Conservation (phyloP, 768 basidiomycete genomes). For the Tephrocybe sp. region DNA sequence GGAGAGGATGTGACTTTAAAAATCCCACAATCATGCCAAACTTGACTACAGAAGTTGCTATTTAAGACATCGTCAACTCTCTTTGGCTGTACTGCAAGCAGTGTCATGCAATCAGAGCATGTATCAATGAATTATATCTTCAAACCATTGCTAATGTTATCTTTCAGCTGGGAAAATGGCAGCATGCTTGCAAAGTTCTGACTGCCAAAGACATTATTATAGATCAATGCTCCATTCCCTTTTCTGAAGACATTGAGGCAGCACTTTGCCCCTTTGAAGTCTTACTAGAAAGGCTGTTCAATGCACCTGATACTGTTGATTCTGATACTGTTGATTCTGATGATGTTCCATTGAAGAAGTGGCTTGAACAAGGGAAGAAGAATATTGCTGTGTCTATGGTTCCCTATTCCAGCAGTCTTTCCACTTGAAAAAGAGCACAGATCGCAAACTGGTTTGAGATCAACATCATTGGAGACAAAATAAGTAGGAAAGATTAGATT, state of each 20-base stretch:
- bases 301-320: slow-evolving; percentile 1
- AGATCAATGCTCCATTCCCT: slow-evolving; percentile 19
- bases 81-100: slow-evolving; percentile 17
- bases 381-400: not conserved
- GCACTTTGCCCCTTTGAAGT: slow-evolving; percentile 12
- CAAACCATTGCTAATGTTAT: not conserved
- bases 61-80: slow-evolving; percentile 9
- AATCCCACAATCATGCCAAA: not conserved
- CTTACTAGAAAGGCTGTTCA: slow-evolving; percentile 11
- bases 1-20: not conserved
- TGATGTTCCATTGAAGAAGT: slow-evolving; percentile 16
- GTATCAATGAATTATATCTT: not conserved
- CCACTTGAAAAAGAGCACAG: slow-evolving; percentile 11
- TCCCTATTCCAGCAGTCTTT: slow-evolving; percentile 7
- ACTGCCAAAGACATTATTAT: slow-evolving; percentile 22
- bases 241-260: slow-evolving; percentile 16
- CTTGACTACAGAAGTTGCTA: not conserved
- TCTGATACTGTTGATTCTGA: slow-evolving; percentile 4
- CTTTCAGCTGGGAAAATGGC: slow-evolving; percentile 26
- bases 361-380: slow-evolving; percentile 15
- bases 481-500: not conserved
- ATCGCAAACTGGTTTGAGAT: slow-evolving; percentile 26
- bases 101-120: not conserved
- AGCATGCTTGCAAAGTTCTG: slow-evolving; percentile 17
- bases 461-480: slow-evolving; percentile 11